Evolutionary conservation across 2,329 filamentous ascomycete genomes (phyloP), one percentile per base, ranked within the genome.

Genomic region (Aphanoascus verrucosus): DNA sequence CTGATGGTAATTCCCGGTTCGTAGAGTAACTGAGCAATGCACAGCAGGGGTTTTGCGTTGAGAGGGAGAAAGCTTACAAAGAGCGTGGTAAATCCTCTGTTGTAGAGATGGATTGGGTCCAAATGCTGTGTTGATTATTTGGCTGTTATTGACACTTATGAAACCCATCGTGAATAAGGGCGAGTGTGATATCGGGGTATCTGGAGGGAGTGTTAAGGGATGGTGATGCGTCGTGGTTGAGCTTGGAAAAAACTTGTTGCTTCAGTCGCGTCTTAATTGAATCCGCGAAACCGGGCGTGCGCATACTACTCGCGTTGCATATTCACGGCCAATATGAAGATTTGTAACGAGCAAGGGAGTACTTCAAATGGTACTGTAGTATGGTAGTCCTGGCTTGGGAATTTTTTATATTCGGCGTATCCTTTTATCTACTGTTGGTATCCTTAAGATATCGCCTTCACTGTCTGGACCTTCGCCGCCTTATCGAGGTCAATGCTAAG

Each of bases 71-170:
- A 37, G 42, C 69, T 58, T 60, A 72, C 70, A 64, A 61, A 72
- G 71, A 58, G 70, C 70, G 61, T 71, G 67, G 59, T 70, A 71
- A 54, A 72, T 64, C 59, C 68, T 64, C 61, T 69, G 68, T 56
- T 66, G 69, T 34, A 72, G 56, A 34, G 64, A 62, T 34, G 64
- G 63, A 58, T 72, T 66, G 43, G 64, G 64, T 50, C 65, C 68
- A 55, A 72, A 72, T 28, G 69, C 70, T 59, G 67, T 65, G 57
- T 72, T 68, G 59, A 72, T 71, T 41, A 61, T 53, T 35, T 44
- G 28, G 34, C 37, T 52, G 41, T 56, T 53, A 48, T 62, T 62
- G 28, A 62, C 56, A 28, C 67, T 63, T 56, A 68, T 65, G 53
- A 71, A 72, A 40, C 66, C 65, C 69, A 72, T 71, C n/a, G 46